Evolutionary conservation across 495 filamentous ascomycete genomes (phyloP).

Genomic region (Aspergillus ostianus): DNA sequence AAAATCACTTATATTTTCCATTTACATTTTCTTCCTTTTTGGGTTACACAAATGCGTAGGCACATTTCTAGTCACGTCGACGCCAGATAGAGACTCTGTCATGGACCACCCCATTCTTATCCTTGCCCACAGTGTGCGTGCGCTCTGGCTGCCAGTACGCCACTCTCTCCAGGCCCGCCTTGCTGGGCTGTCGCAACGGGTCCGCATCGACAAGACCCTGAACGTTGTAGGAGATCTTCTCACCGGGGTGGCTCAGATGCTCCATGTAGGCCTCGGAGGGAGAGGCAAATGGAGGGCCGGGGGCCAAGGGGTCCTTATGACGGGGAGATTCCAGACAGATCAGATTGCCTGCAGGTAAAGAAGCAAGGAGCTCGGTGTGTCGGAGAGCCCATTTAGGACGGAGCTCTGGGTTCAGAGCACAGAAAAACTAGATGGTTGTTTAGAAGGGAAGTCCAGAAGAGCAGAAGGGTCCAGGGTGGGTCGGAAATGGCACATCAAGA

Average conservation of each 20-base stretch:
- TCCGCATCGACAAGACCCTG: slow-evolving; percentile 51
- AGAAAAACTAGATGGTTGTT: slow-evolving; percentile 59
- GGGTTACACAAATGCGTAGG: slow-evolving; percentile 16
- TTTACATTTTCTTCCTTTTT: slow-evolving; percentile 16
- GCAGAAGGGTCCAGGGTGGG: slow-evolving; percentile 10
- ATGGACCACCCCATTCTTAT: slow-evolving; percentile 16
- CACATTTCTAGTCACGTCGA: slow-evolving; percentile 18
- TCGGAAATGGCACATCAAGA: slow-evolving; percentile 13
- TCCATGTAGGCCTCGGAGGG: slow-evolving; percentile 62
- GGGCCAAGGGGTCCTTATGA: slow-evolving; percentile 57
- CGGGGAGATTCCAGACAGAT: slow-evolving; percentile 83
- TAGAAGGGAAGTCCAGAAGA: slow-evolving; percentile 14
- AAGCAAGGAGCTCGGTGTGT: slow-evolving; percentile 61
- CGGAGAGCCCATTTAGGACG: slow-evolving; percentile 70
- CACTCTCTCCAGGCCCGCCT: slow-evolving; percentile 55
- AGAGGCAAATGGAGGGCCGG: slow-evolving; percentile 70
- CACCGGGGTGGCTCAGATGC: slow-evolving; percentile 64
- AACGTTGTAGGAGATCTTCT: slow-evolving; percentile 59
- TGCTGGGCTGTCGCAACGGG: slow-evolving; percentile 35
- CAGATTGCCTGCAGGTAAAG: slow-evolving; percentile 54
- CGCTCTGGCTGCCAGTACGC: slow-evolving; percentile 64
- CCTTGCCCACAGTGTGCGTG: slow-evolving; percentile 63
- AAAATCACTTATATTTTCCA: slow-evolving; percentile 13
- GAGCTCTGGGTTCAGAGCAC: slow-evolving; percentile 36
- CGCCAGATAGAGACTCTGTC: slow-evolving; percentile 24